A percentile compares a stretch with the other conserved stretches of the same genome.
phyloP scores from a whole-genome alignment of 2,329 filamentous ascomycete genomes.

The Aspergillus quadrilineatus region DNA sequence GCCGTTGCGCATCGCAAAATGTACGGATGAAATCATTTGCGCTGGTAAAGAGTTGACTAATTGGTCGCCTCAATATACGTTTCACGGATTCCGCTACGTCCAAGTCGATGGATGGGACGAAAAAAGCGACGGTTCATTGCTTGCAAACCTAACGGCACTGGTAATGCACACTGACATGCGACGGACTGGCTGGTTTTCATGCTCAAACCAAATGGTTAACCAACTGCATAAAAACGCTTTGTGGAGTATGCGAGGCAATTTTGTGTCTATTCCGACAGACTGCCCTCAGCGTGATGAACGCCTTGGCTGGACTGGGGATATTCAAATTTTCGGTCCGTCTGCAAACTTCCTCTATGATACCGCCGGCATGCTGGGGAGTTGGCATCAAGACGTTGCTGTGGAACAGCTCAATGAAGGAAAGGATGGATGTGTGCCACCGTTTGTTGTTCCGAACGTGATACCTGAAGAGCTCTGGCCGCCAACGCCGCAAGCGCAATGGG shows the following conservation, averaged over 20 bases:
- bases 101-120: slow-evolving; percentile 31
- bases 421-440: slow-evolving; percentile 26
- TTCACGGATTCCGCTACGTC: slow-evolving; percentile 55
- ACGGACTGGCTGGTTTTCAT: slow-evolving; percentile 52
- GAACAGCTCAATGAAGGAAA: slow-evolving; percentile 32
- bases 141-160: slow-evolving; percentile 33
- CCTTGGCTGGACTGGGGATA: slow-evolving; percentile 56
- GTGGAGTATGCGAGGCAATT: slow-evolving; percentile 62
- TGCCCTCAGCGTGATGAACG: slow-evolving; percentile 59
- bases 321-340: slow-evolving; percentile 52
- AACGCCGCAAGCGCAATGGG: slow-evolving; percentile 39
- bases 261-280: slow-evolving; percentile 58
- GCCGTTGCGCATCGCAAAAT: slow-evolving; percentile 48
- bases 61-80: slow-evolving; percentile 53
- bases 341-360: slow-evolving; percentile 57
- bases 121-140: slow-evolving; percentile 5
- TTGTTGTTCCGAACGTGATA: slow-evolving; percentile 32
- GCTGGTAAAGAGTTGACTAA: slow-evolving; percentile 24
- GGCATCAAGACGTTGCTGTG: slow-evolving; percentile 49
- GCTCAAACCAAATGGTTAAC: slow-evolving; percentile 54
- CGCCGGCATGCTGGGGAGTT: slow-evolving; percentile 51
- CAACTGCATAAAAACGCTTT: slow-evolving; percentile 55
- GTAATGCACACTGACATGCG: slow-evolving; percentile 56
- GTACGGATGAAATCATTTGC: slow-evolving; percentile 43
- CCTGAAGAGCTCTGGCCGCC: slow-evolving; percentile 15